phyloP scores from a whole-genome alignment of 2,329 filamentous ascomycete genomes.

The Pseudogymnoascus sp. region DNA sequence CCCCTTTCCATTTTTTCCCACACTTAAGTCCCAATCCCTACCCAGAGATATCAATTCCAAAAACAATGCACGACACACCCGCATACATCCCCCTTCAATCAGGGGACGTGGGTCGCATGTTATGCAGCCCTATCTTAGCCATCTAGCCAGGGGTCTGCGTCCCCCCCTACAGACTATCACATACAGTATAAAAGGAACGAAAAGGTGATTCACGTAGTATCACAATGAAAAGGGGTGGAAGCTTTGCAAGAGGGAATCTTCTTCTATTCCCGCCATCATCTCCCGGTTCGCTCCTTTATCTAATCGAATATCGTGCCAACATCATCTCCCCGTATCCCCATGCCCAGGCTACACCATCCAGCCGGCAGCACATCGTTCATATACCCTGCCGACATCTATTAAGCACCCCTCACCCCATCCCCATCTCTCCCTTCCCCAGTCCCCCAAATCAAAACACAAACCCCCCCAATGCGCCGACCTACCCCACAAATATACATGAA shows the following conservation, averaged over 20 bases:
- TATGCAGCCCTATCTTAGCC: background rate
- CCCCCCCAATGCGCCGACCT: background rate
- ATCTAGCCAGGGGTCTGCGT: background rate
- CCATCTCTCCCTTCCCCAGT: too few relatives aligned
- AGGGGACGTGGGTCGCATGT: background rate
- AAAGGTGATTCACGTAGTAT: background rate
- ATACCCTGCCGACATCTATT: too few relatives aligned
- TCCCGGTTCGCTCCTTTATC: background rate
- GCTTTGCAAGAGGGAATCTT: background rate
- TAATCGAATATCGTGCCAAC: background rate
- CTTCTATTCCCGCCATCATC: background rate
- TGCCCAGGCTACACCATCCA: too few relatives aligned
- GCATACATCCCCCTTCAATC: background rate
- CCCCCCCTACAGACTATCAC: too few relatives aligned
- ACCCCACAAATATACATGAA: background rate
- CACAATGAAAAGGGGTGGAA: background rate
- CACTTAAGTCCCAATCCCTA: background rate
- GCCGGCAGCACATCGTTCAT: too few relatives aligned
- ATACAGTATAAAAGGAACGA: background rate
- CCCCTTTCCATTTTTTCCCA: too few relatives aligned
- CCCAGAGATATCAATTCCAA: background rate
- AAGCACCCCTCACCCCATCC: too few relatives aligned
- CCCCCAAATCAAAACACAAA: background rate
- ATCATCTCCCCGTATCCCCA: background rate
- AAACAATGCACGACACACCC: constrained; percentile 8